Percentiles rank a stretch among this genome's conserved stretches.
Evolutionary conservation across 768 basidiomycete species (phyloP).

Genomic region (Pisolithus sp.): DNA sequence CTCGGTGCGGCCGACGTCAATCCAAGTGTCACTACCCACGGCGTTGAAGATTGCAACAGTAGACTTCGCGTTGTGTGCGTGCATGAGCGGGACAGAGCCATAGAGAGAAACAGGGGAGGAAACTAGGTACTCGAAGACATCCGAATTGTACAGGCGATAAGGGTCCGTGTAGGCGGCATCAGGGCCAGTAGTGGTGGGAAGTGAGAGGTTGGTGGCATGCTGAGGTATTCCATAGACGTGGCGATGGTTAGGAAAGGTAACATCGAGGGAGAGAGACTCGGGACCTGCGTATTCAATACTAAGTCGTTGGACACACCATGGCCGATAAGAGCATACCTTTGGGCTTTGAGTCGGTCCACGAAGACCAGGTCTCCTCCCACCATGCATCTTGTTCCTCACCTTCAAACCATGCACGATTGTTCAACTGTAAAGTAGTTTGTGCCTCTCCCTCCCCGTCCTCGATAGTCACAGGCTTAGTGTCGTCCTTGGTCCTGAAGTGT

Average conservation of each 20-base stretch:
- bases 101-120: conserved; percentile 78
- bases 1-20: conserved; percentile 74
- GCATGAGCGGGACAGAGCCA: conserved; percentile 87
- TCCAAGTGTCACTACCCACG: conserved; percentile 88
- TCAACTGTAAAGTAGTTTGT: conserved; percentile 50
- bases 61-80: conserved; percentile 81
- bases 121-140: conserved; percentile 93
- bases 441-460: conserved; percentile 30
- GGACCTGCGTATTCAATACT: conserved; percentile 55
- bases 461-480: conserved; percentile 35
- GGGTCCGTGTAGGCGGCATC: conserved; percentile 77
- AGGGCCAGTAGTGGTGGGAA: conserved; percentile 84
- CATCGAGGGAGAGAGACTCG: conserved; percentile 87
- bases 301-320: background rate
- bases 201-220: conserved; percentile 83
- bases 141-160: conserved; percentile 90
- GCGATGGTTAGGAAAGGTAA: conserved; percentile 86
- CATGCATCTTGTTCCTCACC: conserved; percentile 75
- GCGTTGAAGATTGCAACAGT: conserved; percentile 90
- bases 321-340: conserved; percentile 55
- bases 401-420: conserved; percentile 77
- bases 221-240: conserved; percentile 96
- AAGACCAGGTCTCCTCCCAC: conserved; percentile 85
- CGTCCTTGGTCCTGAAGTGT: conserved; percentile 74
- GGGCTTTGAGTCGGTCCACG: conserved; percentile 91